A percentile compares a stretch with the other conserved stretches of the same genome.
These are phyloP conservation scores for Penicillium nucicola DNA, from an alignment of 495 filamentous ascomycete species.

Conservation along the genomic window DNA sequence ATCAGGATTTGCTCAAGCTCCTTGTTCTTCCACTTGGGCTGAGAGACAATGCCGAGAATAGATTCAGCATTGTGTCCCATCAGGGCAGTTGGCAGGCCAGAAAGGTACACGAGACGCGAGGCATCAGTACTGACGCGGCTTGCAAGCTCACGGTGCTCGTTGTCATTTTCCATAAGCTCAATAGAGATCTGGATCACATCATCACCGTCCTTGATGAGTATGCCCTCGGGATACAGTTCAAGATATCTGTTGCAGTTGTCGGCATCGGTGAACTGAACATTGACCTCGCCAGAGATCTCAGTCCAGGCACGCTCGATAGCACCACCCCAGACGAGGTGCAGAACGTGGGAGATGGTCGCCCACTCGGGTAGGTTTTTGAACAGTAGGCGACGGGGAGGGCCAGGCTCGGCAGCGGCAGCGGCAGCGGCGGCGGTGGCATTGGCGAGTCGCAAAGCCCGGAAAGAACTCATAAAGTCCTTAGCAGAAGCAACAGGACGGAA, in stretches of 20 bases:
- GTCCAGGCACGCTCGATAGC: conserved; percentile 33
- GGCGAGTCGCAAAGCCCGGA: no score
- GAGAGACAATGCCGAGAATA: not conserved
- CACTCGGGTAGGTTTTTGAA: conserved; percentile 35
- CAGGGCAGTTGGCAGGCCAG: not conserved
- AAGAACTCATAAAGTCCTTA: no score
- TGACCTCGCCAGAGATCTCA: not conserved
- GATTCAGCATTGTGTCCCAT: not conserved
- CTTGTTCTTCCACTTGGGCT: not conserved
- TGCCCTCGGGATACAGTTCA: not conserved
- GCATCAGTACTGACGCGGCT: not conserved
- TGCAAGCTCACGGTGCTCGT: not conserved
- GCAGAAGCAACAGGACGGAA: no score
- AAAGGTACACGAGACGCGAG: conserved; percentile 4
- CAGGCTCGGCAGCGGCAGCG: not conserved
- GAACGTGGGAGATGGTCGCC: conserved; percentile 29
- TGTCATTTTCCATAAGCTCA: not conserved
- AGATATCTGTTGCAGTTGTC: conserved; percentile 4
- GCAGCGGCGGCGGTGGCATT: no score
- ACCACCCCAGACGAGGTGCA: conserved; percentile 44
- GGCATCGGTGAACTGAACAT: conserved; percentile 7
- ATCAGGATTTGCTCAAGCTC: conserved; percentile 1
- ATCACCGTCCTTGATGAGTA: not conserved
- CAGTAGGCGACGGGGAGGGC: conserved; percentile 23
- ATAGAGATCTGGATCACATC: not conserved